Evolutionary conservation across 192 early-diverging fungal species (phyloP).

Genomic region (Backusella australiensis): DNA sequence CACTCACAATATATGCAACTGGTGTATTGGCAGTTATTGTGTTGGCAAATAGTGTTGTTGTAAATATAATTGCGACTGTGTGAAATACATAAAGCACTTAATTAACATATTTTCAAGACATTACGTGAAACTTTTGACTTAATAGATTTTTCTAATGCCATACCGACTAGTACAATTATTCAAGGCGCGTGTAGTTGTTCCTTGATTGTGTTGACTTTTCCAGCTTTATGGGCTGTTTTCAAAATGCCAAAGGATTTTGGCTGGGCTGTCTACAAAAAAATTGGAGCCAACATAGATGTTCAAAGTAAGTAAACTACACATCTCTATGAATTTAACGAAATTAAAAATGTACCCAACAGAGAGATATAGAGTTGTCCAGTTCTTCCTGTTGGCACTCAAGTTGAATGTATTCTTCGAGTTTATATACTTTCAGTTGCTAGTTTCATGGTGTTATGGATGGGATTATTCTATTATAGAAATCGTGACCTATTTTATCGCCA

Average conservation of each 20-base stretch:
- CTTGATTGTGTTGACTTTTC: not conserved
- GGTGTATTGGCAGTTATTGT: not conserved
- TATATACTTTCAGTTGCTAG: not conserved
- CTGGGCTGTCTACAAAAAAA: not conserved
- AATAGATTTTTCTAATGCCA: no score
- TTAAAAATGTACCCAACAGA: not conserved
- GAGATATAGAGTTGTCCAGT: not conserved
- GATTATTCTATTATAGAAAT: not conserved
- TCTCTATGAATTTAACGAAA: not conserved
- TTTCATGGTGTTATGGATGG: no score
- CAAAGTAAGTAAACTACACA: not conserved
- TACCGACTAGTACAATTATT: no score
- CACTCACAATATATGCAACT: not conserved
- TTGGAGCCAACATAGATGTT: not conserved
- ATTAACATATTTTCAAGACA: not conserved
- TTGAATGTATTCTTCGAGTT: not conserved
- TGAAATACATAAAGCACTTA: not conserved
- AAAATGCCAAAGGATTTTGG: not conserved
- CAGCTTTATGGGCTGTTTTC: not conserved
- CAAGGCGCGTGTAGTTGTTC: not conserved
- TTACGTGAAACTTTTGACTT: not conserved
- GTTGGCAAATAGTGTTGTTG: not conserved
- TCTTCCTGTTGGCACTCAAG: not conserved
- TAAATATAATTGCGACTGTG: not conserved
- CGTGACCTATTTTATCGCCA: not conserved